Evolutionary conservation across 345 rosid genomes (phyloP).

Genomic region (Eucalyptus fibrosa): DNA sequence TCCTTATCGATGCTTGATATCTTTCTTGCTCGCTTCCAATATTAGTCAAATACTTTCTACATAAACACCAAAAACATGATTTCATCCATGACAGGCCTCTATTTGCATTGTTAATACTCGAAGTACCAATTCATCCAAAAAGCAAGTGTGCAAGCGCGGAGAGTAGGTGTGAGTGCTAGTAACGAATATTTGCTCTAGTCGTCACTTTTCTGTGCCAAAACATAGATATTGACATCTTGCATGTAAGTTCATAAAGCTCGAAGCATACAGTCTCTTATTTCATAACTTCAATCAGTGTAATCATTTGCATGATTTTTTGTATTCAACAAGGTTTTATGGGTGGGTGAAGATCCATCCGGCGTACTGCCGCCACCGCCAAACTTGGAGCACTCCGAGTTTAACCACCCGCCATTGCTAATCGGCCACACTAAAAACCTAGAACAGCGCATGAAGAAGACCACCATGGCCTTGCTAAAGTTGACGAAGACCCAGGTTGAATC

Average conservation of each 20-base stretch:
- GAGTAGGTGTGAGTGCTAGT: background rate
- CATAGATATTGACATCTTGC: background rate
- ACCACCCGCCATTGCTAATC: slow-evolving; percentile 29
- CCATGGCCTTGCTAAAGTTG: slow-evolving; percentile 23
- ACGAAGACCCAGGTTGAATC: slow-evolving; percentile 26
- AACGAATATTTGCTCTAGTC: background rate
- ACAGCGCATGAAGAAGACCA: slow-evolving; percentile 27
- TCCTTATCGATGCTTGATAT: background rate
- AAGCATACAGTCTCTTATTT: background rate
- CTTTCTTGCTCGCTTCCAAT: background rate
- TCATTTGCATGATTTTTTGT: background rate
- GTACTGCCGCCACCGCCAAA: background rate
- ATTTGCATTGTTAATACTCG: background rate
- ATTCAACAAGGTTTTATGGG: background rate
- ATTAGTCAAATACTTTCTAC: background rate
- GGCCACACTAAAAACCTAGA: slow-evolving; percentile 14
- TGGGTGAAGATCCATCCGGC: background rate
- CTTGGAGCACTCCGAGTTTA: slow-evolving; percentile 20
- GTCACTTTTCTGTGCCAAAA: background rate
- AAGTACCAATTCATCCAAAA: background rate
- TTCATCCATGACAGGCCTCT: background rate
- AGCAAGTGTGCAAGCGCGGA: background rate
- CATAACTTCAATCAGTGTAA: background rate
- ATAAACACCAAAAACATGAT: background rate
- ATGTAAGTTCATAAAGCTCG: background rate